These are phyloP conservation scores for Brettanomyces bruxellensis DNA, from an alignment of 805 yeast species.

Conservation along the genomic window DNA sequence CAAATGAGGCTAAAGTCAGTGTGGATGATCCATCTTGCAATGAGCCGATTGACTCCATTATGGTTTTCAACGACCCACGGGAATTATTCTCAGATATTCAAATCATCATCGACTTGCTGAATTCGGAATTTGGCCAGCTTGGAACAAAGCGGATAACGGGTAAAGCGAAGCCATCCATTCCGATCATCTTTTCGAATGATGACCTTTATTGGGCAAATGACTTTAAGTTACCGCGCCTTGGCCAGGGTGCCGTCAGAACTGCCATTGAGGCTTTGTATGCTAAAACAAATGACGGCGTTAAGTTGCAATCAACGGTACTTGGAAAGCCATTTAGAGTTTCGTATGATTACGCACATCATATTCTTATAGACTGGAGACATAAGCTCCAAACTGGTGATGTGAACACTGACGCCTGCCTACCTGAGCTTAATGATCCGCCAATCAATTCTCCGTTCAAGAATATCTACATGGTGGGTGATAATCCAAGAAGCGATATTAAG, in stretches of 20 bases:
- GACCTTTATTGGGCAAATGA: constrained; percentile 87
- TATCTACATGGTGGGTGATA: constrained; percentile 96
- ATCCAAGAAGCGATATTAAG: constrained; percentile 84
- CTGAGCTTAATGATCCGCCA: constrained; percentile 35
- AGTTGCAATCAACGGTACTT: constrained; percentile 46
- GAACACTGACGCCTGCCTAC: constrained; percentile 24
- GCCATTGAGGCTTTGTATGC: constrained; percentile 50
- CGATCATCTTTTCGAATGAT: constrained; percentile 71
- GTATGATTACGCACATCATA: constrained; percentile 75
- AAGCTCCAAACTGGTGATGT: constrained; percentile 18
- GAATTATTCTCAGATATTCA: constrained; percentile 84
- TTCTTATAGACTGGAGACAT: constrained; percentile 47
- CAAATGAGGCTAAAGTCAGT: constrained; percentile 17
- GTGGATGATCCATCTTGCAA: constrained; percentile 19
- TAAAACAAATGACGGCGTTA: constrained; percentile 27
- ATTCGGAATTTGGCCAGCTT: constrained; percentile 50
- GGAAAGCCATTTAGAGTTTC: constrained; percentile 80
- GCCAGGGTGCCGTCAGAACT: constrained; percentile 81
- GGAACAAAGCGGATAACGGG: constrained; percentile 45
- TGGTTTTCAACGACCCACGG: constrained; percentile 83
- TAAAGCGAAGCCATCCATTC: constrained; percentile 43
- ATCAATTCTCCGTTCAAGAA: constrained; percentile 36
- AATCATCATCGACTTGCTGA: constrained; percentile 61
- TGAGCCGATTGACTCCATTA: constrained; percentile 56
- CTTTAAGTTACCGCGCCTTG: constrained; percentile 69